Conservation (phyloP, 1,284 basidiomycete genomes). For the Ganoderma resinaceum region DNA sequence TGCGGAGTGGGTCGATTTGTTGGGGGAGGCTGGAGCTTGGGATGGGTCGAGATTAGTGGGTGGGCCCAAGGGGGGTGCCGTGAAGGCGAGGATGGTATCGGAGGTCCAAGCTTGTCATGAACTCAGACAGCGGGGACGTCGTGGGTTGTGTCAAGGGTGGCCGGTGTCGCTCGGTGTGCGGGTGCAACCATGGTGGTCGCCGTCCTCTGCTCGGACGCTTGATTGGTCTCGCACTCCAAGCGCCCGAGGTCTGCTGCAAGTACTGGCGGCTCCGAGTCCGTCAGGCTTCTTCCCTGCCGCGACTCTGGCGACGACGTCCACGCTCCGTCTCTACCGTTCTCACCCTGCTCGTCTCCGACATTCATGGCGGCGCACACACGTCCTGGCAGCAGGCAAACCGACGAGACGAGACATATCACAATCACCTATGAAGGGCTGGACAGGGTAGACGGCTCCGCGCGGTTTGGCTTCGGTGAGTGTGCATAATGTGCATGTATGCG, state of each 20-base stretch:
- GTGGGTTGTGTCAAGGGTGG: neutral
- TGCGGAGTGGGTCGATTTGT: neutral
- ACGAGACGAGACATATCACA: constrained; percentile 37
- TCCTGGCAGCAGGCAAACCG: constrained; percentile 38
- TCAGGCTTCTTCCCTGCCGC: neutral
- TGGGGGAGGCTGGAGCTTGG: neutral
- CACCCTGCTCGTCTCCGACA: neutral
- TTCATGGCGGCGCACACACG: constrained; percentile 21
- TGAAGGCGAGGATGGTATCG: constrained; percentile 8
- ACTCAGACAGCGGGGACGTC: neutral
- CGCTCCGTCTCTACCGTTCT: neutral
- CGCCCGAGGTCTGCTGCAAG: neutral
- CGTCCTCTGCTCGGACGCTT: neutral
- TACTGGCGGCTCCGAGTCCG: neutral
- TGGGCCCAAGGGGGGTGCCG: constrained; percentile 10
- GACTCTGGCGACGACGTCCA: constrained; percentile 1
- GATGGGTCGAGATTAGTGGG: neutral
- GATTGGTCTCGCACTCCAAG: neutral
- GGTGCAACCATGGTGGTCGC: neutral
- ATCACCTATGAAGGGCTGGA: constrained; percentile 55
- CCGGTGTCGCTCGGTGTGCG: neutral
- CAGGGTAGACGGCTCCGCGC: constrained; percentile 70
- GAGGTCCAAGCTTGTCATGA: constrained; percentile 3
- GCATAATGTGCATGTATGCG: neutral
- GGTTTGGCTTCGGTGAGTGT: constrained; percentile 63